Percentiles rank a stretch among this genome's conserved stretches.
phyloP scores from a whole-genome alignment of 2,329 filamentous ascomycete species.

The Bipolaris zeicola region DNA sequence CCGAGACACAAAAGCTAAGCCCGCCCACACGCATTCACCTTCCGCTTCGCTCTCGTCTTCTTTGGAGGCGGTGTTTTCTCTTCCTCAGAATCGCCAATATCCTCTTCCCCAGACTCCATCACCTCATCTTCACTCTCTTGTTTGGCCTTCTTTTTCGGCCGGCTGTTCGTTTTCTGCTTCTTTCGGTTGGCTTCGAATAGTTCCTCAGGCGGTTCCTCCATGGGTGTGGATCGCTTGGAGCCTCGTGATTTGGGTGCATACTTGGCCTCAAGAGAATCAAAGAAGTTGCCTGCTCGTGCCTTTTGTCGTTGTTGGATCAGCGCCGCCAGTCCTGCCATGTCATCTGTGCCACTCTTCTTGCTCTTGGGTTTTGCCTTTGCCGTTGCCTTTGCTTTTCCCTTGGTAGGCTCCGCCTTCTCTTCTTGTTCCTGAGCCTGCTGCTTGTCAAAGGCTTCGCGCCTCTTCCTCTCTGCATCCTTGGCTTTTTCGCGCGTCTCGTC shows the following conservation, averaged over 20 bases:
- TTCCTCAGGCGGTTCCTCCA: conserved; percentile 67
- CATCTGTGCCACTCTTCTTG: conserved; percentile 39
- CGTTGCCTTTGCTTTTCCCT: conserved; percentile 38
- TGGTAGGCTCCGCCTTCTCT: conserved; percentile 60
- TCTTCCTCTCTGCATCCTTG: conserved; percentile 44
- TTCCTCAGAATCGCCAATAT: conserved; percentile 34
- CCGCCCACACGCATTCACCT: conserved; percentile 22
- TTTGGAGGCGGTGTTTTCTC: conserved; percentile 25
- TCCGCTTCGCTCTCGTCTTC: conserved; percentile 27
- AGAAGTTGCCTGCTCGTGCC: conserved; percentile 43
- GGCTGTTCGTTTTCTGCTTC: conserved; percentile 30
- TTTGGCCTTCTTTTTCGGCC: conserved; percentile 27
- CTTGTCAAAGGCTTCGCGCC: conserved; percentile 57
- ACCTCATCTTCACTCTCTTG: conserved; percentile 28
- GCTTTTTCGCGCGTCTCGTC: conserved; percentile 37
- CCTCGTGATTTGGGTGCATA: conserved; percentile 47
- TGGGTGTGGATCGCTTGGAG: conserved; percentile 53
- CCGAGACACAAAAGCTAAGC: conserved; percentile 17
- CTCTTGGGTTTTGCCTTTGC: conserved; percentile 53
- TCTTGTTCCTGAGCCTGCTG: conserved; percentile 49
- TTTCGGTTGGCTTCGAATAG: conserved; percentile 54
- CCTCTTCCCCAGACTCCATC: conserved; percentile 33
- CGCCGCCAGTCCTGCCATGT: conserved; percentile 45
- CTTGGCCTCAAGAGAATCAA: conserved; percentile 43
- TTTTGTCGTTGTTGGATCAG: conserved; percentile 47